phyloP scores from a whole-genome alignment of 202 grass and related monocot genomes.

The Carex sylvatica region DNA sequence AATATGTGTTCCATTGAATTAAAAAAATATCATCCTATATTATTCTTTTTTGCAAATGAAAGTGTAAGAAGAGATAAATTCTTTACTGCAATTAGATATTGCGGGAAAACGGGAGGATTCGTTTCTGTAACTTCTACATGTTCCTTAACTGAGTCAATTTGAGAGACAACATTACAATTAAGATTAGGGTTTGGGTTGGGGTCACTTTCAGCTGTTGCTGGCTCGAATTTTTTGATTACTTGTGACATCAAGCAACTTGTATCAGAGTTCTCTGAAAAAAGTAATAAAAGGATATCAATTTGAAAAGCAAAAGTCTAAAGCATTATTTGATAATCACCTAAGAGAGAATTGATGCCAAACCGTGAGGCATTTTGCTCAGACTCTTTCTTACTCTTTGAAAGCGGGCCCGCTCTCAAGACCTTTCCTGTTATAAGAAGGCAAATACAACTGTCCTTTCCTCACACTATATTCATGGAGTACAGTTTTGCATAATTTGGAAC shows the following conservation, averaged over 20 bases:
- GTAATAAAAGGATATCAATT: not conserved
- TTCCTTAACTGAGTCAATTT: not conserved
- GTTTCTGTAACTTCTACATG: not conserved
- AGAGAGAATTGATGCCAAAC: conserved; percentile 7
- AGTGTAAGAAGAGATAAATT: not conserved
- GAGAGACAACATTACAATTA: not conserved
- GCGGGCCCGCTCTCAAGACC: not conserved
- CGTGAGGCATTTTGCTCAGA: conserved; percentile 18
- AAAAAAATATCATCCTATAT: not conserved
- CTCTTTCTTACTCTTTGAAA: conserved; percentile 17
- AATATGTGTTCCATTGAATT: not conserved
- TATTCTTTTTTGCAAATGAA: not conserved
- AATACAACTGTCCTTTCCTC: not conserved
- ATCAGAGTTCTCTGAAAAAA: conserved; percentile 5
- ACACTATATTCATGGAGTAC: conserved; percentile 15
- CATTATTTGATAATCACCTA: not conserved
- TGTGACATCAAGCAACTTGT: conserved; percentile 10
- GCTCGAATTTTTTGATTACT: not conserved
- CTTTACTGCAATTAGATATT: not conserved
- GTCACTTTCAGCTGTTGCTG: not conserved
- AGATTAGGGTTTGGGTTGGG: not conserved
- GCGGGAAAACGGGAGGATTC: not conserved
- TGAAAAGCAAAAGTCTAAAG: not conserved
- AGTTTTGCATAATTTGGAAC: conserved; percentile 1
- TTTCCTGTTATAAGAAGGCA: not conserved